phyloP scores from a whole-genome alignment of 1,284 basidiomycete species.

The Peniophora sp. region DNA sequence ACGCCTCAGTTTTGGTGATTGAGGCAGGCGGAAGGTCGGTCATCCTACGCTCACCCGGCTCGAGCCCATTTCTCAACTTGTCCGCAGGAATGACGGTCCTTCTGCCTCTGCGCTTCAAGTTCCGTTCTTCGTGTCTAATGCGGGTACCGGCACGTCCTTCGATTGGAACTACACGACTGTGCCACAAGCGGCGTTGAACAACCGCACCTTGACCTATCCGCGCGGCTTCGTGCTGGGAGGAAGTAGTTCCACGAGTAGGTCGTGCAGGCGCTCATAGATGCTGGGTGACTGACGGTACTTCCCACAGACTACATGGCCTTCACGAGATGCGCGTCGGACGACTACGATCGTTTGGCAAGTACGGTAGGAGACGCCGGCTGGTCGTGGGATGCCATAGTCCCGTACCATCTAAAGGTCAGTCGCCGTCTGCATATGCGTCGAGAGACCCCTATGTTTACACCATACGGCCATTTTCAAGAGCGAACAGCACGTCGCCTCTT shows the following conservation, averaged over 20 bases:
- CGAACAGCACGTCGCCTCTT: not conserved
- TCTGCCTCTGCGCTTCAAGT: too few relatives aligned
- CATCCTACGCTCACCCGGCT: not conserved
- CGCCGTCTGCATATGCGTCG: not conserved
- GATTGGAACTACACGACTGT: conserved; percentile 25
- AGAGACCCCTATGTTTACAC: not conserved
- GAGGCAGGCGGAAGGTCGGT: not conserved
- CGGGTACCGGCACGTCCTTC: not conserved
- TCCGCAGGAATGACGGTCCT: too few relatives aligned
- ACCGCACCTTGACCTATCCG: conserved; percentile 17
- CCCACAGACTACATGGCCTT: conserved; percentile 27
- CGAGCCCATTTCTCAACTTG: too few relatives aligned
- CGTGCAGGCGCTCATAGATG: not conserved
- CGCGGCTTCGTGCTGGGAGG: conserved; percentile 25
- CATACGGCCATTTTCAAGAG: not conserved
- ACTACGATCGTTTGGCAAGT: conserved; percentile 26
- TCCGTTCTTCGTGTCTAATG: too few relatives aligned
- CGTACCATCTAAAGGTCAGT: conserved; percentile 23
- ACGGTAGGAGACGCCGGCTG: conserved; percentile 28
- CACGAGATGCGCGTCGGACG: conserved; percentile 27
- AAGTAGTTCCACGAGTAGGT: conserved; percentile 24
- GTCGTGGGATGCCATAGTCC: conserved; percentile 27
- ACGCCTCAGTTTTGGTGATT: not conserved
- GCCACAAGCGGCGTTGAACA: conserved; percentile 19
- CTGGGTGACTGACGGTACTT: not conserved